Conservation (phyloP, 2,329 filamentous ascomycete species). For the Aureobasidium subglaciale region DNA sequence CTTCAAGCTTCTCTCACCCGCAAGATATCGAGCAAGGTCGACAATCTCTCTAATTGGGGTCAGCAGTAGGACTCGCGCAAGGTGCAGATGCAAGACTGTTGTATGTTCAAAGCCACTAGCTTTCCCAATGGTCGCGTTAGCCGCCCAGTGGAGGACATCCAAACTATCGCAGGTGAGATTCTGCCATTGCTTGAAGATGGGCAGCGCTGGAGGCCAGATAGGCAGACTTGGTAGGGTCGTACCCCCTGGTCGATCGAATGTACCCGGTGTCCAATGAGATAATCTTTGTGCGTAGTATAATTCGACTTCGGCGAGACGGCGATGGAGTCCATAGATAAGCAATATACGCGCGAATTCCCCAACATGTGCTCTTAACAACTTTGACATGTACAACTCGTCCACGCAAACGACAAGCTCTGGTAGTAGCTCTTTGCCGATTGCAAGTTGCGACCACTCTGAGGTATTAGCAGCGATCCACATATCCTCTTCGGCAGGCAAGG, state of each 20-base stretch:
- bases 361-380: conserved; percentile 35
- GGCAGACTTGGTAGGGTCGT: not conserved
- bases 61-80: conserved; percentile 47
- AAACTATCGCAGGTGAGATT: conserved; percentile 43
- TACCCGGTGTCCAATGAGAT: conserved; percentile 29
- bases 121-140: conserved; percentile 45
- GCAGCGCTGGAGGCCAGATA: conserved; percentile 32
- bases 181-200: conserved; percentile 43
- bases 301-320: conserved; percentile 43
- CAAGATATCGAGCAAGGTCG: conserved; percentile 28
- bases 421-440: not conserved
- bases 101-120: conserved; percentile 47
- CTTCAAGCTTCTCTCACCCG: not conserved
- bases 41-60: conserved; percentile 43
- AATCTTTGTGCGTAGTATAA: conserved; percentile 40
- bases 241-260: not conserved
- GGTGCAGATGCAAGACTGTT: conserved; percentile 50
- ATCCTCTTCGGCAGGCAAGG: conserved; percentile 16
- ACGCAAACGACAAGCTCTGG: not conserved
- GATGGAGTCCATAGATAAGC: conserved; percentile 45
- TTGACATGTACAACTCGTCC: conserved; percentile 41
- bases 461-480: not conserved
- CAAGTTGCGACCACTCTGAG: not conserved
- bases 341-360: conserved; percentile 46
- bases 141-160: conserved; percentile 53